These are phyloP conservation scores for Coccomyxa subellipsoidea DNA, from an alignment of 163 green algal genomes.

Conservation along the genomic window DNA sequence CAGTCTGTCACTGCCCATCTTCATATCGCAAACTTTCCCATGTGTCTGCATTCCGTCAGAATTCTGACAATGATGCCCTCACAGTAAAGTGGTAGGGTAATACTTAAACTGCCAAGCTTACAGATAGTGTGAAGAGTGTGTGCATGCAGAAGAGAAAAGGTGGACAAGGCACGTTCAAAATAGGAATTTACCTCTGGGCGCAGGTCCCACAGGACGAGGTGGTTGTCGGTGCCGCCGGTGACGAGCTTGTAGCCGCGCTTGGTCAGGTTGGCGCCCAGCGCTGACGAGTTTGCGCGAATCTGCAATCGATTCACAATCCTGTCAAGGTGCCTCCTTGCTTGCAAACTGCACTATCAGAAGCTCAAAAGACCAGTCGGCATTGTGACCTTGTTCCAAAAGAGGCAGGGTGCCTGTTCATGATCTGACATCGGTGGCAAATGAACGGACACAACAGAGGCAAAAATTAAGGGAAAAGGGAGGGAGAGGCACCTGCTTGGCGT, in stretches of 20 bases:
- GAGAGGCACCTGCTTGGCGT: constrained; percentile 53
- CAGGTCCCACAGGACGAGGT: constrained; percentile 97
- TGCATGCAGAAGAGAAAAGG: too few species aligned
- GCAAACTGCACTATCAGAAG: too few species aligned
- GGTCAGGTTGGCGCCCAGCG: constrained; percentile 74
- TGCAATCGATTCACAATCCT: constrained; percentile 14
- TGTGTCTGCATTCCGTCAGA: not conserved
- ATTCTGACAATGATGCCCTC: not conserved
- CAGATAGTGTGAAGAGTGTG: too few species aligned
- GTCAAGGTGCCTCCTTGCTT: not conserved
- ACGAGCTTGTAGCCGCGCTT: constrained; percentile 90
- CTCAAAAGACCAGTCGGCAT: too few species aligned
- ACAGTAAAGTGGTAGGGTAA: not conserved
- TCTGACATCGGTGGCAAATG: too few species aligned
- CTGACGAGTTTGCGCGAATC: constrained; percentile 76
- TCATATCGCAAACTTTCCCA: too few species aligned
- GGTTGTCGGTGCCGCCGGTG: constrained; percentile 96
- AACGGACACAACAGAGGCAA: not conserved
- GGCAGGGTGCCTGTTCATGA: too few species aligned
- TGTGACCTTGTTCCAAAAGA: too few species aligned
- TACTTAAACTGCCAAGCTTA: too few species aligned
- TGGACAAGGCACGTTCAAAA: too few species aligned
- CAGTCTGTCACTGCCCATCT: too few species aligned
- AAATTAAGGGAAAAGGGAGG: too few species aligned
- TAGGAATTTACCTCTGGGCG: constrained; percentile 47